A percentile compares a stretch with the other conserved stretches of the same genome.
Conservation (phyloP, 371 early-diverging fungal species). For the Mucor saturninus region DNA sequence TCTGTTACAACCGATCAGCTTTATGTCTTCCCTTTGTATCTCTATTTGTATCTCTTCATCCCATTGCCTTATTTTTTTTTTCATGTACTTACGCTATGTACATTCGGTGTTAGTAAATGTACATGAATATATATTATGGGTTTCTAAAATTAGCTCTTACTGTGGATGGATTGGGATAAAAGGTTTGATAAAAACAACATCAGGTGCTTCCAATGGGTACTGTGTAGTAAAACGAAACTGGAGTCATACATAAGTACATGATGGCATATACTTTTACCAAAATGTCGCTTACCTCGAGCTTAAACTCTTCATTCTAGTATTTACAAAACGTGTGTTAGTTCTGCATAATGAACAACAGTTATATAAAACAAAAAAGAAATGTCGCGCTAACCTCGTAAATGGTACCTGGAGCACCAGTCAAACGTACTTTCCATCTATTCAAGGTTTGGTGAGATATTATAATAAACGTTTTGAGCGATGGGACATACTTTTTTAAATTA, state of each 20-base stretch:
- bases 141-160: slow-evolving; percentile 43
- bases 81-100: slow-evolving; percentile 1
- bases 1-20: slow-evolving; percentile 35
- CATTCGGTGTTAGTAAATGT: neutral
- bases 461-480: neutral
- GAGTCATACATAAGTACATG: neutral
- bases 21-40: neutral
- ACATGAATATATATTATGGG: neutral
- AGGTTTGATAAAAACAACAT: slow-evolving; percentile 76
- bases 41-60: neutral
- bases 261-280: neutral
- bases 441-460: neutral
- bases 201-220: slow-evolving; percentile 89
- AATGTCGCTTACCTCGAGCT: slow-evolving; percentile 57
- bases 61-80: neutral
- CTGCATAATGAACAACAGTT: slow-evolving; percentile 15
- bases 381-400: slow-evolving; percentile 59
- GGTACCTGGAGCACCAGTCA: slow-evolving; percentile 71
- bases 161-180: slow-evolving; percentile 85
- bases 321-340: slow-evolving; percentile 5
- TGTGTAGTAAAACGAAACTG: slow-evolving; percentile 82
- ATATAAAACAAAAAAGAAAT: neutral
- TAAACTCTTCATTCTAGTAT: slow-evolving; percentile 62
- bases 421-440: slow-evolving; percentile 63
- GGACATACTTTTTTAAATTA: slow-evolving; percentile 55